phyloP scores from a whole-genome alignment of 805 yeast species.

The Wickerhamiella cacticola region DNA sequence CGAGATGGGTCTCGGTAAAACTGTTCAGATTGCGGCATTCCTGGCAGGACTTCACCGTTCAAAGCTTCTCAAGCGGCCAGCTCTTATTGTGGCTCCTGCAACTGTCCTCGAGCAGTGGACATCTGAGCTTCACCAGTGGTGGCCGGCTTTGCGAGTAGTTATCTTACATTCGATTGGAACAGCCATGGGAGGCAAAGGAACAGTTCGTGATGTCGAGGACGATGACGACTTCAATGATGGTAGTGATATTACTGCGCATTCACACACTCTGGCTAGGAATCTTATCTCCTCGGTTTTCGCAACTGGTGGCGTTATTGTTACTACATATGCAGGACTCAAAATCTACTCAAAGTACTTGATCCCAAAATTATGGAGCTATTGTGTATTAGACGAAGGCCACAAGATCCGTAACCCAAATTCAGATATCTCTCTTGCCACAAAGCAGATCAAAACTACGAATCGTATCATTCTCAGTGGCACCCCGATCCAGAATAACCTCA shows the following conservation, averaged over 20 bases:
- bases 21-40: constrained; percentile 84
- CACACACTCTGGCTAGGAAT: constrained; percentile 34
- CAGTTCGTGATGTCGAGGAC: constrained; percentile 20
- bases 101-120: constrained; percentile 96
- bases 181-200: constrained; percentile 43
- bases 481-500: constrained; percentile 86
- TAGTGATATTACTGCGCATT: constrained; percentile 14
- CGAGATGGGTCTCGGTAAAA: constrained; percentile 97
- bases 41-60: constrained; percentile 84
- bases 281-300: constrained; percentile 46
- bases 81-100: constrained; percentile 86
- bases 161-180: constrained; percentile 87
- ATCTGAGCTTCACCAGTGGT: constrained; percentile 92
- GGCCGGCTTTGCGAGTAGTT: constrained; percentile 86
- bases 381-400: constrained; percentile 90
- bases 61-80: constrained; percentile 60
- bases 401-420: constrained; percentile 92
- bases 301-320: constrained; percentile 73
- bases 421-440: constrained; percentile 73
- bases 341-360: constrained; percentile 51
- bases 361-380: constrained; percentile 78
- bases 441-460: constrained; percentile 72
- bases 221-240: constrained; percentile 39
- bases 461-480: constrained; percentile 88
- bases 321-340: constrained; percentile 81